Conservation (phyloP, 768 basidiomycete species). For the Tricholoma matsutake region DNA sequence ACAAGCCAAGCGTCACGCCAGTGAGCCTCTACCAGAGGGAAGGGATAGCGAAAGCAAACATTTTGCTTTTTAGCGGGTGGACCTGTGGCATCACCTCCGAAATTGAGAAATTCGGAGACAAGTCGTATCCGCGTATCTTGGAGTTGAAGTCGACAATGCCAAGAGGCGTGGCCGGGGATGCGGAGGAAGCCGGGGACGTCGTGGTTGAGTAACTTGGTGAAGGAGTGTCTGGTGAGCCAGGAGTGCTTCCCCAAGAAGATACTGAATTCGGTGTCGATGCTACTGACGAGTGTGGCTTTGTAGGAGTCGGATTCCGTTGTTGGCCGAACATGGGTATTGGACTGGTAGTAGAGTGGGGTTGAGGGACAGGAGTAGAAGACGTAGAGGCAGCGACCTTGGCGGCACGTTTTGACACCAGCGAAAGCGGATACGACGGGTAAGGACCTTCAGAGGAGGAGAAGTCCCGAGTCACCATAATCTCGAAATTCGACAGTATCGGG, state of each 20-base stretch:
- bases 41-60: constrained; percentile 63
- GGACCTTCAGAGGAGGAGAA: constrained; percentile 48
- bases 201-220: constrained; percentile 49
- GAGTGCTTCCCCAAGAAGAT: constrained; percentile 24
- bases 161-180: constrained; percentile 57
- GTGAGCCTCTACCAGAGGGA: constrained; percentile 52
- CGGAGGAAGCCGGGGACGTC: constrained; percentile 59
- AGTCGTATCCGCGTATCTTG: constrained; percentile 43
- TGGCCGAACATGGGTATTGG: constrained; percentile 46
- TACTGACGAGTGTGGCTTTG: constrained; percentile 25
- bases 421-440: constrained; percentile 62
- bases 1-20: constrained; percentile 14
- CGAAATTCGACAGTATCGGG: constrained; percentile 56
- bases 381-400: constrained; percentile 40
- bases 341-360: constrained; percentile 41
- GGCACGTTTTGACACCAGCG: constrained; percentile 60
- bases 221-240: constrained; percentile 51
- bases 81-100: constrained; percentile 27
- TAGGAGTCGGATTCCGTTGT: constrained; percentile 32
- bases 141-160: constrained; percentile 49
- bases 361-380: constrained; percentile 39
- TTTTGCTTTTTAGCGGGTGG: constrained; percentile 54
- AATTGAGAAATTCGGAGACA: constrained; percentile 38
- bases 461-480: constrained; percentile 51
- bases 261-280: constrained; percentile 29